These are phyloP conservation scores for Sphagnum contortum DNA, from an alignment of 225 moss, liverwort and hornwort genomes.

Conservation along the genomic window DNA sequence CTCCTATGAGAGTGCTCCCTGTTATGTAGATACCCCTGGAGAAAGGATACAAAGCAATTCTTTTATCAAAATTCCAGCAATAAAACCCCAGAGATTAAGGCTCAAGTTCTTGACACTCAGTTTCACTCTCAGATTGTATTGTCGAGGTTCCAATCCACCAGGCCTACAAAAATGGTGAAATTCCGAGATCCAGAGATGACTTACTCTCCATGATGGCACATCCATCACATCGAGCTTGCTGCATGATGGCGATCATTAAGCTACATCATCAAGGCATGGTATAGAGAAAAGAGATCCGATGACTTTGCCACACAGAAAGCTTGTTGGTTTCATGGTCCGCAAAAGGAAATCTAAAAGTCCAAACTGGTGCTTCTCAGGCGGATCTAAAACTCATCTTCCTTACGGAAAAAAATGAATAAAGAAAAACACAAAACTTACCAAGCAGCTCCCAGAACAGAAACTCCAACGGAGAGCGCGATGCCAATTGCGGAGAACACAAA, in stretches of 20 bases:
- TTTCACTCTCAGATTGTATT: background rate
- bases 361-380: background rate
- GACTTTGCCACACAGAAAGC: too few relatives aligned
- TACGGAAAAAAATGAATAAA: slow-evolving; percentile 5
- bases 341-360: background rate
- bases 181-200: too few relatives aligned
- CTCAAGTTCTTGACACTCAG: background rate
- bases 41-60: background rate
- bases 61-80: background rate
- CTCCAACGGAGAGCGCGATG: slow-evolving; percentile 85
- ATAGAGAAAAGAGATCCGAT: background rate
- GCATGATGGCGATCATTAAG: too few relatives aligned
- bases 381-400: too few relatives aligned
- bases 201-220: background rate
- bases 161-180: too few relatives aligned
- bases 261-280: too few relatives aligned
- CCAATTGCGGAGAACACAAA: slow-evolving; percentile 83
- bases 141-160: too few relatives aligned
- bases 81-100: background rate
- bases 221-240: background rate
- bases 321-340: too few relatives aligned
- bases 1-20: slow-evolving; percentile 97
- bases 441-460: slow-evolving; percentile 94
- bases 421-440: slow-evolving; percentile 25
- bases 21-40: slow-evolving; percentile 97